Percentiles rank a stretch among this genome's conserved stretches.
Conservation (phyloP, 176 grass and related monocot species). For the Miscanthus lutarioriparius region DNA sequence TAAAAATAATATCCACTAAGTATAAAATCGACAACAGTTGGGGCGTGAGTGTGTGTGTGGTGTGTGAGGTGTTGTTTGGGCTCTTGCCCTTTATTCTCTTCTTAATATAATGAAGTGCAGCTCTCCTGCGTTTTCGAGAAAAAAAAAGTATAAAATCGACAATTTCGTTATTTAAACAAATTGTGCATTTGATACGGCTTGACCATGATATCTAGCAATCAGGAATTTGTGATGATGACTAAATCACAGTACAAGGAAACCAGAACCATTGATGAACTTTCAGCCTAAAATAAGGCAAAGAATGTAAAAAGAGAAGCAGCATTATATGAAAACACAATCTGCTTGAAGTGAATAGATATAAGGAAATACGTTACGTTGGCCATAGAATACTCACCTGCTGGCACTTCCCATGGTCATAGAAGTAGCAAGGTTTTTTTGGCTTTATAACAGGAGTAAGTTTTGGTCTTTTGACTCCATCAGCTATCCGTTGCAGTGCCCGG, state of each 20-base stretch:
- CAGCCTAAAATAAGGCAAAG: constrained; percentile 15
- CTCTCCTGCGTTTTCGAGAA: no score
- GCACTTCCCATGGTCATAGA: constrained; percentile 79
- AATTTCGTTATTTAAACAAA: neutral
- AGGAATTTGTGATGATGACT: neutral
- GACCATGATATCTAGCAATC: constrained; percentile 6
- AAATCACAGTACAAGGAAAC: neutral
- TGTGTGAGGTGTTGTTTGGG: no score
- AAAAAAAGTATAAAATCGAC: neutral
- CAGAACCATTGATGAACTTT: constrained; percentile 12
- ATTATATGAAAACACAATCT: constrained; percentile 1
- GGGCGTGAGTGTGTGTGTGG: no score
- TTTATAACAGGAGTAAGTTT: constrained; percentile 68
- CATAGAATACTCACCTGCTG: constrained; percentile 56
- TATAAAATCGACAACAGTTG: neutral
- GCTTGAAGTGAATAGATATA: constrained; percentile 7
- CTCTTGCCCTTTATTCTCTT: no score
- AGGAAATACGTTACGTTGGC: constrained; percentile 22
- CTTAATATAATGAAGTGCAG: no score
- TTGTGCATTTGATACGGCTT: constrained; percentile 7
- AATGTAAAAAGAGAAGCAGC: constrained; percentile 11
- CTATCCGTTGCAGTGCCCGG: constrained; percentile 71
- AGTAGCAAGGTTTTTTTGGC: constrained; percentile 71
- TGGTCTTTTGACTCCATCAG: constrained; percentile 77
- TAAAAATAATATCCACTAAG: neutral